Evolutionary conservation across 225 moss, liverwort and hornwort species (phyloP).

Genomic region (Ulota crispa): DNA sequence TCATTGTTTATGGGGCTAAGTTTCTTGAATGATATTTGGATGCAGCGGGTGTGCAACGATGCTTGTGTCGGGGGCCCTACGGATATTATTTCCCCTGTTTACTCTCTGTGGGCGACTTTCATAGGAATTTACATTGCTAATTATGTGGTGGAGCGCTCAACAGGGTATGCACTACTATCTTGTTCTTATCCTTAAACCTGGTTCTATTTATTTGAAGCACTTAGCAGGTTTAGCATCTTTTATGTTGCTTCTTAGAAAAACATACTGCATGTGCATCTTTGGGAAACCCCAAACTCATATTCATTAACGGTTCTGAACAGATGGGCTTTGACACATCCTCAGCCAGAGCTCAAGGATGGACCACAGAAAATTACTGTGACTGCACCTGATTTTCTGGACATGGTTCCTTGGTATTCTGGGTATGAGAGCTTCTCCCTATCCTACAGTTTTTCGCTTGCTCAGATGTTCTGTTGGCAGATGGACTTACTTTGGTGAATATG

Average conservation of each 20-base stretch:
- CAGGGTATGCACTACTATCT: constrained; percentile 58
- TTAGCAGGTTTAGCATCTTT: not conserved
- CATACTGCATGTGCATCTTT: not conserved
- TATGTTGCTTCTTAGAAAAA: not conserved
- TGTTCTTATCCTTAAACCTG: constrained; percentile 2
- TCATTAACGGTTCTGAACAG: constrained; percentile 38
- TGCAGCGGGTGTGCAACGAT: constrained; percentile 91
- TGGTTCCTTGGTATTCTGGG: constrained; percentile 99
- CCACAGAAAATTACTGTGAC: constrained; percentile 73
- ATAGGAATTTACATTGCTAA: constrained; percentile 97
- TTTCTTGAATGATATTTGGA: constrained; percentile 12
- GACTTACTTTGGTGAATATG: constrained; percentile 28
- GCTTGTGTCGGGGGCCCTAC: constrained; percentile 78
- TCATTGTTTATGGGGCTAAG: not conserved
- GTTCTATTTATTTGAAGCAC: constrained; percentile 7
- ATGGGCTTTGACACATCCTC: constrained; percentile 98
- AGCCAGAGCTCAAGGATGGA: constrained; percentile 63
- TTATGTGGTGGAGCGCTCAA: constrained; percentile 98
- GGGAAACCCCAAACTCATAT: not conserved
- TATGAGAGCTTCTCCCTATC: constrained; percentile 41
- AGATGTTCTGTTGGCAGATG: constrained; percentile 4
- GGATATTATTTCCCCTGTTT: constrained; percentile 94
- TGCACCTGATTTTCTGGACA: constrained; percentile 90
- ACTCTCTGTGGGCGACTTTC: constrained; percentile 98
- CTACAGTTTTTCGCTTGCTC: constrained; percentile 15